A percentile compares a stretch with the other conserved stretches of the same genome.
These are phyloP conservation scores for Pichia sp. DNA, from an alignment of 1,139 yeast species.

Conservation along the genomic window DNA sequence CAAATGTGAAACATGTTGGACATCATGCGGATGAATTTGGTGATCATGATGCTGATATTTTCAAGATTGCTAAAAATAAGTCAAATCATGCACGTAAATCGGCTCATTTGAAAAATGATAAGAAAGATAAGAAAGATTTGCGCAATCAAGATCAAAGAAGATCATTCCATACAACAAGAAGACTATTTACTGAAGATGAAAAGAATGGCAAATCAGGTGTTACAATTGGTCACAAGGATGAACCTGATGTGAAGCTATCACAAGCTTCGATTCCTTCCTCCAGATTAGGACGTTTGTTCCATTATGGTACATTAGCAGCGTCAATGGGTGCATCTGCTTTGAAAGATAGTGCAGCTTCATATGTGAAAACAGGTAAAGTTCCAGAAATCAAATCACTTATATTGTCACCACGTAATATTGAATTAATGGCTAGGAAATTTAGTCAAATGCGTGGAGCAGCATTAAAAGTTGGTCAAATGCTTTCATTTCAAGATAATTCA, in stretches of 20 bases:
- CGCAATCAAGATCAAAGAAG: slow-evolving; percentile 11
- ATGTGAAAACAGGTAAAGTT: slow-evolving; percentile 42
- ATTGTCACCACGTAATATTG: slow-evolving; percentile 76
- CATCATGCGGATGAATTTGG: slow-evolving; percentile 19
- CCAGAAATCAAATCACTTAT: slow-evolving; percentile 57
- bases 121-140: not conserved
- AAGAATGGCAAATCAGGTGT: slow-evolving; percentile 2
- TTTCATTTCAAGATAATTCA: slow-evolving; percentile 86
- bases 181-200: slow-evolving; percentile 5
- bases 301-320: slow-evolving; percentile 89
- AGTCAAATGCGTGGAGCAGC: slow-evolving; percentile 99
- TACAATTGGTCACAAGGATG: slow-evolving; percentile 33
- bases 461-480: slow-evolving; percentile 86
- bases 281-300: slow-evolving; percentile 78
- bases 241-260: slow-evolving; percentile 42
- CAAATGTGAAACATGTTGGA: slow-evolving; percentile 10
- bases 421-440: slow-evolving; percentile 77
- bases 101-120: not conserved
- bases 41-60: slow-evolving; percentile 24
- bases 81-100: slow-evolving; percentile 17
- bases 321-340: slow-evolving; percentile 85
- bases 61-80: slow-evolving; percentile 26
- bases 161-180: slow-evolving; percentile 12
- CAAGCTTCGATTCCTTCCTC: slow-evolving; percentile 79
- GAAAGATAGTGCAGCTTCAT: slow-evolving; percentile 65